phyloP scores from a whole-genome alignment of 2,329 filamentous ascomycete genomes.

The Elsinoe necatrix region DNA sequence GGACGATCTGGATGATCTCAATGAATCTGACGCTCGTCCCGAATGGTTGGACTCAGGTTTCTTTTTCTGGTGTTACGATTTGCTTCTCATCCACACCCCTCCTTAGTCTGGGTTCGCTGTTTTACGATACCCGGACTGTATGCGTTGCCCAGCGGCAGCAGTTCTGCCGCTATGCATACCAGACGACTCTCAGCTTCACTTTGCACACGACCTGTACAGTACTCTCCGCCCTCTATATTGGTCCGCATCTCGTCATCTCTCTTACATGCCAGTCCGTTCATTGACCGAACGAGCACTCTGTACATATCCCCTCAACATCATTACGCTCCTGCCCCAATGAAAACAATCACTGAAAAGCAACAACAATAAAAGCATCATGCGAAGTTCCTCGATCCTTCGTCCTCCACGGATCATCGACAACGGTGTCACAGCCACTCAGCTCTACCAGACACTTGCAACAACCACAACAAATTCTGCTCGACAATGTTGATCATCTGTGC shows the following conservation, averaged over 20 bases:
- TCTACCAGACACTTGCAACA: background rate
- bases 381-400: background rate
- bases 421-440: background rate
- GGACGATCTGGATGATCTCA: constrained; percentile 13
- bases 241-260: background rate
- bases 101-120: background rate
- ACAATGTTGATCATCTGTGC: constrained; percentile 13
- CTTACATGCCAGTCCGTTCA: background rate
- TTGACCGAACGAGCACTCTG: background rate
- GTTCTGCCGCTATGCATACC: constrained; percentile 1
- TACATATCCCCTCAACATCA: constrained; percentile 5
- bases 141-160: background rate
- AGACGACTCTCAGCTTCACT: background rate
- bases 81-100: background rate
- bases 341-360: constrained; percentile 1
- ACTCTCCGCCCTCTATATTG: constrained; percentile 1
- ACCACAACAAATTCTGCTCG: background rate
- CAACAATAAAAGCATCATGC: background rate
- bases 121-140: constrained; percentile 11
- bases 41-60: background rate
- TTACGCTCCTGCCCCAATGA: background rate
- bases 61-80: background rate
- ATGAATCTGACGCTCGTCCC: constrained; percentile 15
- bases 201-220: constrained; percentile 11
- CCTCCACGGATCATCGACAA: constrained; percentile 3